Percentiles rank a stretch among this genome's conserved stretches.
Conservation (phyloP, 257 asterid species). For the Nicotiana paniculata region DNA sequence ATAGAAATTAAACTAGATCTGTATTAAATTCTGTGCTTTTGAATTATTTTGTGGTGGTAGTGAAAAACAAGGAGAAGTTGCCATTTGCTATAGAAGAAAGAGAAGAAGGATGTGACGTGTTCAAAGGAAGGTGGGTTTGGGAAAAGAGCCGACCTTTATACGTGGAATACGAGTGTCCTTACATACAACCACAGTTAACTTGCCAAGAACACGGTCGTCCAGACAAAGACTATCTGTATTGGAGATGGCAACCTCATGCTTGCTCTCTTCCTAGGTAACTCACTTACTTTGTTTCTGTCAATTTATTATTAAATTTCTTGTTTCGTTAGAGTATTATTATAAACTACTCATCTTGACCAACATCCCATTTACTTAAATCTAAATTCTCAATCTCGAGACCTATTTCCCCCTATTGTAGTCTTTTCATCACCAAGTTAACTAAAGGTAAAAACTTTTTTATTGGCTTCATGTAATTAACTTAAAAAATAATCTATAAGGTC, state of each 20-base stretch:
- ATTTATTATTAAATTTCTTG: too few species aligned
- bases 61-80: constrained; percentile 53
- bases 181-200: constrained; percentile 86
- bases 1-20: too few species aligned
- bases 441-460: too few species aligned
- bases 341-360: too few species aligned
- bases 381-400: too few species aligned
- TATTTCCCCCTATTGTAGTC: too few species aligned
- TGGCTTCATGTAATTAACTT: too few species aligned
- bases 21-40: not conserved
- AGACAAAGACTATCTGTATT: constrained; percentile 54
- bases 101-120: constrained; percentile 59
- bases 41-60: constrained; percentile 28
- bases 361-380: too few species aligned
- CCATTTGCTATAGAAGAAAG: constrained; percentile 58
- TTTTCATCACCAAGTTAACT: too few species aligned
- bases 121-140: constrained; percentile 79
- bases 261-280: constrained; percentile 77
- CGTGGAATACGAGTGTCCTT: constrained; percentile 79
- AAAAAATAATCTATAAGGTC: too few species aligned
- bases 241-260: constrained; percentile 92
- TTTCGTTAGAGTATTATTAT: too few species aligned
- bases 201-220: constrained; percentile 89
- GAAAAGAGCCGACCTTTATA: constrained; percentile 60
- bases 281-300: not conserved